Base-by-base conservation (phyloP, 495 filamentous ascomycete genomes). In the Neurospora africana region DNA sequence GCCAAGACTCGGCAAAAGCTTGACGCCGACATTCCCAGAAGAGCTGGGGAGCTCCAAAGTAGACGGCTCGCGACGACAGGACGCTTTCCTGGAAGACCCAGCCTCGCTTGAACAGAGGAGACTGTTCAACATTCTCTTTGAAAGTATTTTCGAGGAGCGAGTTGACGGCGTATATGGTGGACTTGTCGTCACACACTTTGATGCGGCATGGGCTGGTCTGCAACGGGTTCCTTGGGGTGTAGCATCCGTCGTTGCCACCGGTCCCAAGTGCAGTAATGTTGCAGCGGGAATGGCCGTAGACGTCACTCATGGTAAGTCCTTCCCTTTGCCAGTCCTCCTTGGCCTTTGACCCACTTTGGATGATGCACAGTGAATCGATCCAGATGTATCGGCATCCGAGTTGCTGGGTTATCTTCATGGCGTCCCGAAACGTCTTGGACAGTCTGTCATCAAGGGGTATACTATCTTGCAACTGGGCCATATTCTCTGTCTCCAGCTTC, bases 51-150 rank as follows among this genome's bases (percentile, higher is more conserved):
- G 53, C 72, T 15, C 71, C 72, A 30, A 36, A 74, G 72, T 75
- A 73, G 0, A 75, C 68, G 1, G 73, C 69, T 36, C 72, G 72
- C 0, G 61, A 35, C 15, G 70, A 73, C 7, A 75, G 68, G 6
- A 75, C 53, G 5, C 73, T 67, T 35, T 75, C 73, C 38, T 75
- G 73, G 15, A 74, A 72, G 15, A 75, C 71, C 73, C 73, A 75
- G 9, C 73, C 73, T 17, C 73, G 67, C 5, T 41, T 67, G 67
- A 73, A 68, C 5, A 75, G 72, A 1, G 73, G 73, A 3, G 27
- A 65, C 53, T 33, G 53, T 9, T 71, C 71, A 13, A 73, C 53
- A 9, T 61, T 61, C 5, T 61, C 53, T 0, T 13, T 19, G 53
- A 61, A 61, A 0, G 53, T 61, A 5, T 19, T 61, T 9, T 61